Evolutionary conservation across 306 rosid species (phyloP).

Genomic region (Spatholobus suberectus): DNA sequence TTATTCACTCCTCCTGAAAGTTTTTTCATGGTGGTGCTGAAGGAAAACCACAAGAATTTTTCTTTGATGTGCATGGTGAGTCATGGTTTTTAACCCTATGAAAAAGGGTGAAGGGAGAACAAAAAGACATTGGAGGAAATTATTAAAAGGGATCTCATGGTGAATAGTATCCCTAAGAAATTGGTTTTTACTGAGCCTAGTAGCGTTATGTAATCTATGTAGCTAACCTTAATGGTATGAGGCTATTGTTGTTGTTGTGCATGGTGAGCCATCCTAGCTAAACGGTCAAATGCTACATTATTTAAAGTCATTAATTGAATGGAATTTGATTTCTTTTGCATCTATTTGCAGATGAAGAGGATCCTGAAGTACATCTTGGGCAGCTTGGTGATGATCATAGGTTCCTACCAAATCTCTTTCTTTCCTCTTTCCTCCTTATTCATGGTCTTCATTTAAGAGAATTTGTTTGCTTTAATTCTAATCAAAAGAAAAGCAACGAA

Average conservation of each 20-base stretch:
- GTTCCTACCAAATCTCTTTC: neutral
- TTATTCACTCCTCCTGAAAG: conserved; percentile 84
- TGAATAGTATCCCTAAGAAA: neutral
- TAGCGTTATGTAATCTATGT: neutral
- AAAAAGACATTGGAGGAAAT: neutral
- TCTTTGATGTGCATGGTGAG: conserved; percentile 64
- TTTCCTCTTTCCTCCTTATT: neutral
- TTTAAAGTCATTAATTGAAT: conserved; percentile 8
- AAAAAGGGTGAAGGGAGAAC: neutral
- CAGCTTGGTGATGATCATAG: conserved; percentile 52
- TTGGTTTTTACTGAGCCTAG: neutral
- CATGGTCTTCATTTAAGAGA: neutral
- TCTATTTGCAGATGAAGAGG: conserved; percentile 71
- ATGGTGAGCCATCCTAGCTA: conserved; percentile 50
- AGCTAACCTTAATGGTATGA: neutral
- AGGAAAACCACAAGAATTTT: conserved; percentile 71
- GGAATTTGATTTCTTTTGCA: neutral
- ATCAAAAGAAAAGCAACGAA: neutral
- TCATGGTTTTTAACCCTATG: neutral
- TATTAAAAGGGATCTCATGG: neutral
- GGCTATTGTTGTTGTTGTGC: neutral
- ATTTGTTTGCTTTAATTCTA: neutral
- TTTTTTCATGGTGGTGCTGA: conserved; percentile 82
- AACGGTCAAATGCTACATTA: neutral
- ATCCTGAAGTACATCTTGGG: conserved; percentile 81